phyloP scores from a whole-genome alignment of 805 yeast genomes.

The Wickerhamomyces mucosus region DNA sequence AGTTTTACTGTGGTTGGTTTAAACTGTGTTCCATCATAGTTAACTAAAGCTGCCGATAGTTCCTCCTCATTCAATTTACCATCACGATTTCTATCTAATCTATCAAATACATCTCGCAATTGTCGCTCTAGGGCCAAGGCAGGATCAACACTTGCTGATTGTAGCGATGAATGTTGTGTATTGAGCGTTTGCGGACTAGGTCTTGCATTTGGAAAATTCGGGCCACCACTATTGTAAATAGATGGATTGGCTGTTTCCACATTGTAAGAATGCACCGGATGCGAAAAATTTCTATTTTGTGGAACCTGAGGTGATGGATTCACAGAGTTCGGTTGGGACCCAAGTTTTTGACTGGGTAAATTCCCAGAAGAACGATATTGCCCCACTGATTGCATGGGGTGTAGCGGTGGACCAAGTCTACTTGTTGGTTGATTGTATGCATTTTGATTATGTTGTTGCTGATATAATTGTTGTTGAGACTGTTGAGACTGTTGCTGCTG shows the following conservation, averaged over 20 bases:
- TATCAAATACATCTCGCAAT: slow-evolving; percentile 40
- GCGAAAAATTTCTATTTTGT: not conserved
- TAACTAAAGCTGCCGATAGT: slow-evolving; percentile 46
- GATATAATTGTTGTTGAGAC: not conserved
- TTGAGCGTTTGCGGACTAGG: slow-evolving; percentile 3
- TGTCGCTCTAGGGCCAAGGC: slow-evolving; percentile 29
- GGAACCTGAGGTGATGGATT: slow-evolving; percentile 1
- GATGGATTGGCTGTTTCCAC: not conserved
- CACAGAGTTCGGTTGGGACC: too few species aligned
- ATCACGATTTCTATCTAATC: slow-evolving; percentile 42
- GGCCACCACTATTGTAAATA: slow-evolving; percentile 1
- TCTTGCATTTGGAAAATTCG: slow-evolving; percentile 4
- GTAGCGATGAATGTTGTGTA: slow-evolving; percentile 3
- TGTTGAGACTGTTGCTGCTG: slow-evolving; percentile 1
- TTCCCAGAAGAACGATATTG: too few species aligned
- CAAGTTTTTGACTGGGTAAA: too few species aligned
- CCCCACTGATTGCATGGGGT: too few species aligned
- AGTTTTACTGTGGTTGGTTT: slow-evolving; percentile 48
- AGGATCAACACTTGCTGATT: slow-evolving; percentile 13
- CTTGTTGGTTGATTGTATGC: slow-evolving; percentile 2
- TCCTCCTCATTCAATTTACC: slow-evolving; percentile 51
- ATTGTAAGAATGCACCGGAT: not conserved
- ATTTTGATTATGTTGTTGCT: too few species aligned
- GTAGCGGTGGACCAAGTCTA: slow-evolving; percentile 4
- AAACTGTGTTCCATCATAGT: slow-evolving; percentile 56